Evolutionary conservation across 2,329 filamentous ascomycete genomes (phyloP), one percentile per base, ranked within the genome.

Genomic region (Monosporascus sp.): DNA sequence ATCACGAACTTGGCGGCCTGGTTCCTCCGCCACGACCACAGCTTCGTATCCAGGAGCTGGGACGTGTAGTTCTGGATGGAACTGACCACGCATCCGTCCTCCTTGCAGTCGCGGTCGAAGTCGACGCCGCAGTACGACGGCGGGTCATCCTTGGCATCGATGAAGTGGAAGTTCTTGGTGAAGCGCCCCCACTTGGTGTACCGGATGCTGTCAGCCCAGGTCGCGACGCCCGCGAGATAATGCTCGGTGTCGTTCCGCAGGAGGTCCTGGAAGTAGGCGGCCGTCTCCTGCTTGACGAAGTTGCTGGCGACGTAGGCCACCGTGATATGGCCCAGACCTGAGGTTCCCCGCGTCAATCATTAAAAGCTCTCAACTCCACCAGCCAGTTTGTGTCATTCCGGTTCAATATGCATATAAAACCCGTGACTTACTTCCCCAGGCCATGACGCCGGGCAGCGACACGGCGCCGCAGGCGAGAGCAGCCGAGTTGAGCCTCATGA

Each of bases 1-100:
- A 85, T 69, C 53, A 86, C 75, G 65, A 87, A 87, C 71, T 86
- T 86, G 64, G 82, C 81, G 2, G 84, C 84, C 68, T 85, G 79
- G 49, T 73, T 74, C 48, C 79, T 76, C 56, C 77, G 74, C 67
- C 71, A 76, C 2, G 67, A 61, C 31, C 68, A 69, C 48, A 86
- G 64, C 6, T 59, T 51, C 7, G 70, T 56, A 61, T 84, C 77
- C 36, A 81, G 68, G 14, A 81, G 66, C 56, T 82, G 77, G 26
- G 71, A 61, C n/a, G 81, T 86, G 69, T 85, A 85, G 71, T 84
- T 85, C 56, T 76, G 74, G 51, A 85, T 74, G 8, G 83, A 79
- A 54, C 73, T 81, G 57, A 88, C 78, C 44, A 88, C 78, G 69
- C 85, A 88, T 36, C 84, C 84, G 8, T 73, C 73, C 5, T 70